Evolutionary conservation across 139 green algal species (phyloP).

Genomic region (Axilococcus clingmanii): DNA sequence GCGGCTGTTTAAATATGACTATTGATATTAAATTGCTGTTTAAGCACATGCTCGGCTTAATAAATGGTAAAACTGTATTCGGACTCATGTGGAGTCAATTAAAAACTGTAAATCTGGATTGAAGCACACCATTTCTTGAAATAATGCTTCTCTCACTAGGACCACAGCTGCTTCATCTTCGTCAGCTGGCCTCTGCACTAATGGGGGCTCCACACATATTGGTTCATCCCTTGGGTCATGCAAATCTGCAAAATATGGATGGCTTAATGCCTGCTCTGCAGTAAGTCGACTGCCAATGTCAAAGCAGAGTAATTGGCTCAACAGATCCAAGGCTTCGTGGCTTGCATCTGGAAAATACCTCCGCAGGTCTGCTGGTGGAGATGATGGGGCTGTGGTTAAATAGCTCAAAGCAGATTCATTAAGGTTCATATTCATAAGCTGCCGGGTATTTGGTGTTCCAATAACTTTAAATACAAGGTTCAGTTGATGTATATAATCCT

Average conservation of each 20-base stretch:
- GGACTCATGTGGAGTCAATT: too few species aligned
- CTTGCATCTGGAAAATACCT: constrained; percentile 62
- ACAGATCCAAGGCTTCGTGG: constrained; percentile 64
- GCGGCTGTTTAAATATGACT: too few species aligned
- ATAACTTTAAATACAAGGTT: constrained; percentile 76
- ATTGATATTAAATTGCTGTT: too few species aligned
- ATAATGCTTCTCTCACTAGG: constrained; percentile 17
- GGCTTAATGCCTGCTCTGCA: constrained; percentile 66
- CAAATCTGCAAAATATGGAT: constrained; percentile 73
- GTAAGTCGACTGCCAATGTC: constrained; percentile 56
- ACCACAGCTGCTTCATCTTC: neutral
- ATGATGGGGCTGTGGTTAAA: constrained; percentile 16
- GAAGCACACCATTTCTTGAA: constrained; percentile 16
- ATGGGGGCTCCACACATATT: constrained; percentile 34
- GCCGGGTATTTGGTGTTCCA: constrained; percentile 5
- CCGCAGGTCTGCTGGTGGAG: constrained; percentile 5
- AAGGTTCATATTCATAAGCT: constrained; percentile 3
- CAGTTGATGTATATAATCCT: constrained; percentile 91
- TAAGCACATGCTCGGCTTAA: too few species aligned
- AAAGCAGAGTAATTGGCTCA: constrained; percentile 81
- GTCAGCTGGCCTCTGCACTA: neutral
- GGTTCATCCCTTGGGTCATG: constrained; percentile 62
- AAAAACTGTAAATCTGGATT: constrained; percentile 21
- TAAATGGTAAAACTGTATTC: too few species aligned
- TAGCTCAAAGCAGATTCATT: constrained; percentile 14